These are phyloP conservation scores for Dendrobium nobile DNA, from an alignment of 106 monocot species.

Conservation along the genomic window DNA sequence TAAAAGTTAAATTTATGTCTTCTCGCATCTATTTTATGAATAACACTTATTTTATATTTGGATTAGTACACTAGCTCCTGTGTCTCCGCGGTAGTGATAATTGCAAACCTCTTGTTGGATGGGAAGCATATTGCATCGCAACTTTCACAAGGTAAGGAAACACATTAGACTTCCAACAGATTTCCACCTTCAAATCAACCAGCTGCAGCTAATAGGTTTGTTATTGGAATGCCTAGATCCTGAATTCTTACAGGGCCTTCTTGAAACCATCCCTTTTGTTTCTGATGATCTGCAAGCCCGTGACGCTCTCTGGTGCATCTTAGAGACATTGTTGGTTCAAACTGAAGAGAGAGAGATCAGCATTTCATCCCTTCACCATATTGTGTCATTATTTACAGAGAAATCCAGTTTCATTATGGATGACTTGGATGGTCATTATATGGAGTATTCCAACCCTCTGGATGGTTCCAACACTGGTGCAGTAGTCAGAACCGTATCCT, in stretches of 20 bases:
- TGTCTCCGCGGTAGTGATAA: conserved; percentile 43
- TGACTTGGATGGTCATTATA: conserved; percentile 37
- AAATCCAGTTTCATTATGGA: conserved; percentile 56
- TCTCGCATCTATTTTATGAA: not conserved
- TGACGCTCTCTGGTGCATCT: conserved; percentile 68
- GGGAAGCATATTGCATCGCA: conserved; percentile 28
- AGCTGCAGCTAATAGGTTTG: not conserved
- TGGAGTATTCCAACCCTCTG: conserved; percentile 9
- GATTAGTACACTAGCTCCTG: conserved; percentile 43
- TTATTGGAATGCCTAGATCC: conserved; percentile 39
- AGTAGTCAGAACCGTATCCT: conserved; percentile 39
- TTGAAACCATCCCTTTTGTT: conserved; percentile 70
- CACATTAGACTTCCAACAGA: not conserved
- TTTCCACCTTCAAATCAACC: not conserved
- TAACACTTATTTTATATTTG: conserved; percentile 3
- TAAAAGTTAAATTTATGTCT: not conserved
- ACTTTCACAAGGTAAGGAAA: conserved; percentile 50
- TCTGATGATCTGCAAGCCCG: conserved; percentile 54
- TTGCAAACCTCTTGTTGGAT: conserved; percentile 85
- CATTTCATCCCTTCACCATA: conserved; percentile 14
- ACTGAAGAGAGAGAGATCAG: conserved; percentile 20
- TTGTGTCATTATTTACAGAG: conserved; percentile 30
- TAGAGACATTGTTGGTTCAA: conserved; percentile 39
- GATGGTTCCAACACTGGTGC: conserved; percentile 14
- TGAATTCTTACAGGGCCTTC: conserved; percentile 44